Evolutionary conservation across 805 yeast species (phyloP).

Genomic region (Brettanomyces bruxellensis): DNA sequence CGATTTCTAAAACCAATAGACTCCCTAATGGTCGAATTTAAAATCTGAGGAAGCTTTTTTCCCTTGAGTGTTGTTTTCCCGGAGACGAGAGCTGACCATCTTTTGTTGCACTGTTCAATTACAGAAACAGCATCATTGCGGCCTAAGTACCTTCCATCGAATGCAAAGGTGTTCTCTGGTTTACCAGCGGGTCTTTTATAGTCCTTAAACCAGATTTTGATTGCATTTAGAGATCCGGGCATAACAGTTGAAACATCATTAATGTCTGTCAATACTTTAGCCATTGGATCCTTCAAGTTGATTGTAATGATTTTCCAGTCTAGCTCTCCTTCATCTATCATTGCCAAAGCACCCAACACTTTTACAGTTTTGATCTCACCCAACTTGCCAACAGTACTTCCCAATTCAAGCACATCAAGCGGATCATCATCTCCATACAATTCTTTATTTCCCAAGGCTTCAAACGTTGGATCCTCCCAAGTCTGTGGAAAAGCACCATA

Average conservation of each 20-base stretch:
- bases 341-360: conserved; percentile 67
- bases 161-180: conserved; percentile 66
- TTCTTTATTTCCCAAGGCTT: conserved; percentile 22
- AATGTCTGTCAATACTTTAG: conserved; percentile 49
- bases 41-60: conserved; percentile 22
- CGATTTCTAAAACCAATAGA: conserved; percentile 13
- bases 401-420: conserved; percentile 87
- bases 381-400: conserved; percentile 35
- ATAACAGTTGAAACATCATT: conserved; percentile 57
- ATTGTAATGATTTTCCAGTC: conserved; percentile 89
- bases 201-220: conserved; percentile 73
- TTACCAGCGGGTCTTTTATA: conserved; percentile 82
- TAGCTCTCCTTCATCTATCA: conserved; percentile 89
- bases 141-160: conserved; percentile 40
- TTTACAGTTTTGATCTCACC: conserved; percentile 56
- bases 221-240: conserved; percentile 64
- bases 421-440: conserved; percentile 90
- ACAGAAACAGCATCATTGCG: conserved; percentile 49
- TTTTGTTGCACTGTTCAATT: conserved; percentile 53
- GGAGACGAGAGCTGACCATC: conserved; percentile 55
- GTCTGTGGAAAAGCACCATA: conserved; percentile 90
- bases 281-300: conserved; percentile 57
- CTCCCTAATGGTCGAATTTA: conserved; percentile 28
- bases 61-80: conserved; percentile 25
- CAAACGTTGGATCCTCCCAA: conserved; percentile 87